Base-by-base conservation (phyloP, 2,329 filamentous ascomycete genomes). In the Cercospora sp. region DNA sequence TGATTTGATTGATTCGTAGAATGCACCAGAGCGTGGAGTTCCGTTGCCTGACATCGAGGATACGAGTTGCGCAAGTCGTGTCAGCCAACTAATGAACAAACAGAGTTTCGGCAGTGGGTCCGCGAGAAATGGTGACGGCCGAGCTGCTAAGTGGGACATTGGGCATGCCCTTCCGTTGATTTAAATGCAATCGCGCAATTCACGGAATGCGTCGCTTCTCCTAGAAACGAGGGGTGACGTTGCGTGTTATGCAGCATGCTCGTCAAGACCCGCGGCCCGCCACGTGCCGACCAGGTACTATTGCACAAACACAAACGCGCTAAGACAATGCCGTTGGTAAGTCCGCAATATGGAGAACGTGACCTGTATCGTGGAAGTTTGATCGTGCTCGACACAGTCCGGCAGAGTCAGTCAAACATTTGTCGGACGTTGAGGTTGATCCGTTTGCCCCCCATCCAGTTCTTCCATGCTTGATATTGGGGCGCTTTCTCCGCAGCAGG, bases 371-470 rank as follows among this genome's bases (percentile, higher is more conserved):
- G 48, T 28, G 23, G 23, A 16, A 26, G 23, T 53, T 6, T n/a
- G 48, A n/a, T 53, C 20, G 6, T 53, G 48, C 20, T 53, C 48
- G 45, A 51, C 10, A 28, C 5, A 53, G 48, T 53, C 23, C 12
- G 1, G 12, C 48, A 26, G 23, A 16, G 6, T 70, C 61, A 71
- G 26, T 63, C 71, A 67, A 77, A 87, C 90, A 97, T 96, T 80
- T 98, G 94, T 70, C 94, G 85, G 9, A 97, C 91, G 78, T 98
- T 98, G 59, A 98, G 77, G 78, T 98, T 98, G 74, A 98, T 88
- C 70, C 94, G 85, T 81, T 97, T 97, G 59, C 87, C 88, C 69
- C 82, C 82, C 91, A 98, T 94, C 94, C 94, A 98, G 1, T 91
- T 92, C 72, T 84, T 86, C 92, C 93, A 97, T 48, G 83, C 83